phyloP scores from a whole-genome alignment of 2,329 filamentous ascomycete species.

The Penicillium sp. region DNA sequence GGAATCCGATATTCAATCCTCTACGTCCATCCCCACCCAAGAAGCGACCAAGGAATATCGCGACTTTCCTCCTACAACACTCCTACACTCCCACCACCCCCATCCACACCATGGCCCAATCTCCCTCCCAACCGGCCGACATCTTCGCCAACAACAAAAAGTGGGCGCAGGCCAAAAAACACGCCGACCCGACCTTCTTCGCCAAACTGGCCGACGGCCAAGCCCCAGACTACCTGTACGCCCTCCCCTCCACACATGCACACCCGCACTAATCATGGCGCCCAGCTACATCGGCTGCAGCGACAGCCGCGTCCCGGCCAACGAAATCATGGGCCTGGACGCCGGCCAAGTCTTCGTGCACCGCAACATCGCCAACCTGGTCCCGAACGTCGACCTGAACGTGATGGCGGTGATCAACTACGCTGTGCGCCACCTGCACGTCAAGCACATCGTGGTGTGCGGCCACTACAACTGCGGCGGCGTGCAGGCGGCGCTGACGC shows the following conservation, averaged over 20 bases:
- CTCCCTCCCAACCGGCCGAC: no score
- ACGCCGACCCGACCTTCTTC: slow-evolving; percentile 64
- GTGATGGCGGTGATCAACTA: slow-evolving; percentile 35
- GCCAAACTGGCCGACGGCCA: slow-evolving; percentile 62
- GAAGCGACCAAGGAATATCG: no score
- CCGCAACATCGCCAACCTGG: slow-evolving; percentile 36
- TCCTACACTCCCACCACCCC: no score
- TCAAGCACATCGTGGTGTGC: slow-evolving; percentile 68
- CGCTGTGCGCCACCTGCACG: slow-evolving; percentile 40
- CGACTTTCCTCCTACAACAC: no score
- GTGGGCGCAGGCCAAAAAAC: slow-evolving; percentile 61
- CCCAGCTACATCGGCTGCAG: slow-evolving; percentile 37
- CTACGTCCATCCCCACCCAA: no score
- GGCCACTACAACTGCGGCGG: slow-evolving; percentile 68
- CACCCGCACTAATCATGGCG: background rate
- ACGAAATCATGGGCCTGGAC: slow-evolving; percentile 33
- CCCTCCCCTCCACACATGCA: background rate
- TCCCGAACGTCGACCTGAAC: slow-evolving; percentile 31
- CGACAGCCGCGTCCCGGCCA: slow-evolving; percentile 34
- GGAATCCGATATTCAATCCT: no score
- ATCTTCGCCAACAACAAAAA: slow-evolving; percentile 67
- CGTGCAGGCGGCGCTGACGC: slow-evolving; percentile 60
- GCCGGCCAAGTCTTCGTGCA: slow-evolving; percentile 36
- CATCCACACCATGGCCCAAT: no score
- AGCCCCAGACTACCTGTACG: slow-evolving; percentile 62